phyloP scores from a whole-genome alignment of 2,329 filamentous ascomycete genomes.

The Penicillium thymicola region DNA sequence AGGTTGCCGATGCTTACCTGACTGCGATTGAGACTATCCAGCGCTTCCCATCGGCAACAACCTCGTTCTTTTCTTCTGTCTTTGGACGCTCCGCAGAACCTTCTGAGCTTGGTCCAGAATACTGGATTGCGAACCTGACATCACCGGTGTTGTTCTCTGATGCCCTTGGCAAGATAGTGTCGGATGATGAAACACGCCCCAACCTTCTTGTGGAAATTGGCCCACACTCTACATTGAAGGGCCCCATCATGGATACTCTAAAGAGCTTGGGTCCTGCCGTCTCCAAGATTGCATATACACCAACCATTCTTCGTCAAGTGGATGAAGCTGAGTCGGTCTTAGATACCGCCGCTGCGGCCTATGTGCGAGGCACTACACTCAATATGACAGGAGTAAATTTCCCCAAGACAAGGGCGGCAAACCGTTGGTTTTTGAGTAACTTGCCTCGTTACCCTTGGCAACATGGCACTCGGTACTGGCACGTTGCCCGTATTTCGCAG shows the following conservation, averaged over 20 bases:
- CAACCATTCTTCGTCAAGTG: slow-evolving; percentile 24
- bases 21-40: slow-evolving; percentile 16
- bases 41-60: slow-evolving; percentile 9
- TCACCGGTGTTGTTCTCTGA: slow-evolving; percentile 24
- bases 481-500: slow-evolving; percentile 43
- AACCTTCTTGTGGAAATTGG: slow-evolving; percentile 32
- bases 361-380: slow-evolving; percentile 15
- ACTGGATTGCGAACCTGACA: slow-evolving; percentile 28
- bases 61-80: slow-evolving; percentile 23
- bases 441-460: slow-evolving; percentile 51
- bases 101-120: slow-evolving; percentile 21
- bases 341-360: slow-evolving; percentile 21
- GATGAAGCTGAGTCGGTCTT: slow-evolving; percentile 23
- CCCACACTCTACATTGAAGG: slow-evolving; percentile 36
- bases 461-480: slow-evolving; percentile 44
- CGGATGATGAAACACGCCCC: slow-evolving; percentile 15
- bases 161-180: slow-evolving; percentile 19
- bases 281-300: slow-evolving; percentile 19
- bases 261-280: slow-evolving; percentile 21
- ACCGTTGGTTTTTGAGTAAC: slow-evolving; percentile 23
- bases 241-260: slow-evolving; percentile 27
- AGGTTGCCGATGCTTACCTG: slow-evolving; percentile 19
- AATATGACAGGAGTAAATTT: slow-evolving; percentile 21
- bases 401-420: slow-evolving; percentile 11
- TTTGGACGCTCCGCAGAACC: slow-evolving; percentile 13